These are phyloP conservation scores for Chalara sp. DNA, from an alignment of 2,329 filamentous ascomycete genomes.

Conservation along the genomic window DNA sequence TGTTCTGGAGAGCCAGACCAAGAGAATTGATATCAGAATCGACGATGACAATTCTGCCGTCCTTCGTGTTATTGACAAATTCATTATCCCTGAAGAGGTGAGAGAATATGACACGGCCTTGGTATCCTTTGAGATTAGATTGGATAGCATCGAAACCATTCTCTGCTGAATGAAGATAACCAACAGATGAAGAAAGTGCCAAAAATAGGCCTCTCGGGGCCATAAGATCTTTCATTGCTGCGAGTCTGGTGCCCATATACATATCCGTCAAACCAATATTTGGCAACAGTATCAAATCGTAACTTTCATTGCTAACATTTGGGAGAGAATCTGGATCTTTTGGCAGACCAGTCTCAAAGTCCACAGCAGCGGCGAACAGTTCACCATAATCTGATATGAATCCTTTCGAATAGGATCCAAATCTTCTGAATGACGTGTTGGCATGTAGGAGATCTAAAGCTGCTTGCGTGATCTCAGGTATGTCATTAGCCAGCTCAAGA, in stretches of 20 bases:
- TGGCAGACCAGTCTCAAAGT: neutral
- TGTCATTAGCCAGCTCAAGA: constrained; percentile 16
- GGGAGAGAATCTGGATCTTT: neutral
- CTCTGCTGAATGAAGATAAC: neutral
- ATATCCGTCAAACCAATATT: neutral
- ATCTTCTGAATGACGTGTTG: constrained; percentile 1
- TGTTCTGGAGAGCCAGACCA: too few relatives aligned
- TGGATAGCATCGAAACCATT: neutral
- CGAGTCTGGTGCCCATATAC: neutral
- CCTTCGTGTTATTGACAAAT: too few relatives aligned
- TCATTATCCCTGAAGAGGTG: too few relatives aligned
- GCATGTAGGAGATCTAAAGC: neutral
- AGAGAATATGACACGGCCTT: too few relatives aligned
- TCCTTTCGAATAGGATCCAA: neutral
- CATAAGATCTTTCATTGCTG: neutral
- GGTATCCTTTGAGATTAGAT: neutral
- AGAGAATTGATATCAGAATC: too few relatives aligned
- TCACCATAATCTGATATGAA: too few relatives aligned
- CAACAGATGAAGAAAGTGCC: neutral
- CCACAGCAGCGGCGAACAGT: neutral
- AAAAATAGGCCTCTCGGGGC: neutral
- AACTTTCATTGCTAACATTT: neutral
- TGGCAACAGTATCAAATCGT: neutral
- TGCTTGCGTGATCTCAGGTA: constrained; percentile 5
- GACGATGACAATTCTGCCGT: too few relatives aligned